Evolutionary conservation across 1,139 yeast genomes (phyloP), one percentile per base, ranked within the genome.

Genomic region (Protomyces arabidopsidicola): DNA sequence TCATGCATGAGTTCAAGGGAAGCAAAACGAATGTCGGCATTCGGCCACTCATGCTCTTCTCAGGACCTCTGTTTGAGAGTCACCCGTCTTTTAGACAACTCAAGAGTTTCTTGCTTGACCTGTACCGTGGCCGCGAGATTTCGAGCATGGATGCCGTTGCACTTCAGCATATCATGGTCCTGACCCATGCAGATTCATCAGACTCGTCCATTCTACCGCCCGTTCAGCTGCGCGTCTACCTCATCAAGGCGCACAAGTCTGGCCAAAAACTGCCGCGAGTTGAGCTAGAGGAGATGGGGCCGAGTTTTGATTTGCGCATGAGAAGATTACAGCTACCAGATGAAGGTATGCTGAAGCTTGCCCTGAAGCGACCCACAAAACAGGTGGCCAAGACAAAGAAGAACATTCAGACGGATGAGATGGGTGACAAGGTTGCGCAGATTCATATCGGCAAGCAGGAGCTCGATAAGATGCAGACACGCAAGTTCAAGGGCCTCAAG

Each of bases 401-500:
- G 90, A 93, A 93, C 73, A 86, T 93, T 65, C 86, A 86, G 68
- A 84, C 87, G 55, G 98, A 95, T 74, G 73, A 80, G 67, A 84
- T 93, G 88, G 99, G 99, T 78, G 98, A 93, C 77, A 90, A 93
- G 84, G 83, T 93, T 69, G 99, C 97, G 70, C 89, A 93, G 78
- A 84, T 93, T 71, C 98, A 93, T 75, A 87, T 93, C 76, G 98
- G 97, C 77, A 87, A 87, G 76, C 99, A 93, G 80, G 98, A 93
- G 75, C 81, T 95, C 75, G 81, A 83, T 73, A 87, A 86, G 75
- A 78, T 93, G 74, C 98, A 93, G 78, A 91, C 98, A 12, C 85
- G 98, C 79, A 93, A 93, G 84, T 89, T 93, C 97, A 95, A 95
- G 82, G 99, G 98, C 74, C 82, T 93, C 73, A 95, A 95, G 79